phyloP scores from a whole-genome alignment of 164 flowering plant genomes.

The Nymphaea thermarum region DNA sequence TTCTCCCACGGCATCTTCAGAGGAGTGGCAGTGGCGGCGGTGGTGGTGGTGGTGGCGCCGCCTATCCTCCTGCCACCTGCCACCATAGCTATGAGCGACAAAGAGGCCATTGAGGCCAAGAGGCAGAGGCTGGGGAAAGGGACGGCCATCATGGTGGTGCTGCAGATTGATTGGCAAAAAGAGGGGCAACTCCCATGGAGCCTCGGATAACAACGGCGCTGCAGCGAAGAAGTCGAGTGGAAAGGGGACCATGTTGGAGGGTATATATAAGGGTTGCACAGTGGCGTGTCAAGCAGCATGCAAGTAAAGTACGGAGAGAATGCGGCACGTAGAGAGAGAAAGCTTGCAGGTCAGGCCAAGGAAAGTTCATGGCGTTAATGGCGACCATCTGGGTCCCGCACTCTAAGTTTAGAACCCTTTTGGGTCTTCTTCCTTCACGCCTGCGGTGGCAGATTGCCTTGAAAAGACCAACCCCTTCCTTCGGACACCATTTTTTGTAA shows the following conservation, averaged over 20 bases:
- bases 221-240: background rate
- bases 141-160: background rate
- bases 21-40: too few relatives aligned
- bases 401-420: too few relatives aligned
- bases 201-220: background rate
- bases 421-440: too few relatives aligned
- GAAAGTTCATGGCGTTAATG: background rate
- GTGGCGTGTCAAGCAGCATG: slow-evolving; percentile 9
- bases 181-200: background rate
- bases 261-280: background rate
- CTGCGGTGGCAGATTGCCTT: too few relatives aligned
- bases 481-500: too few relatives aligned
- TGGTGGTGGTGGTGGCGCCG: slow-evolving; percentile 1
- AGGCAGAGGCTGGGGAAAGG: slow-evolving; percentile 2
- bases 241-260: background rate
- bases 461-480: too few relatives aligned
- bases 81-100: background rate
- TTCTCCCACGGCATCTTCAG: slow-evolving; percentile 30
- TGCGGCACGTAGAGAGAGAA: slow-evolving; percentile 6
- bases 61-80: background rate
- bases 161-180: background rate
- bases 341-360: background rate
- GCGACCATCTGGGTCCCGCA: background rate
- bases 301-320: slow-evolving; percentile 1
- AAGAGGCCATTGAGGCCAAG: slow-evolving; percentile 3